Evolutionary conservation across 306 rosid genomes (phyloP).

Genomic region (Begonia masoniana): DNA sequence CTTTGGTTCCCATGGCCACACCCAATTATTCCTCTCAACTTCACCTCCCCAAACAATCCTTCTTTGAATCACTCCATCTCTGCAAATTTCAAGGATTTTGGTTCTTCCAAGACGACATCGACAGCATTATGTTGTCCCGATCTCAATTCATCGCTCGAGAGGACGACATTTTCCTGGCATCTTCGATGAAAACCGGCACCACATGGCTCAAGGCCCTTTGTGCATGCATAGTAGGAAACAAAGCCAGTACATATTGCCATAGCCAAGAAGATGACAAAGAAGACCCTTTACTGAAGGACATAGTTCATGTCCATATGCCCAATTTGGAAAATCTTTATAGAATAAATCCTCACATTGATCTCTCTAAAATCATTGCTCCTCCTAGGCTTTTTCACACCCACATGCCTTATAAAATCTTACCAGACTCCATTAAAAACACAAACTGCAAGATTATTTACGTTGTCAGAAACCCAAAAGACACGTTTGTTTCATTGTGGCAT

Average conservation of each 20-base stretch:
- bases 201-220: constrained; percentile 17
- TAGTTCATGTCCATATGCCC: constrained; percentile 11
- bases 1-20: too few species aligned
- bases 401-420: constrained; percentile 9
- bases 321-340: constrained; percentile 9
- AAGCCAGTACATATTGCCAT: neutral
- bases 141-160: constrained; percentile 5
- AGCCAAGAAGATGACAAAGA: neutral
- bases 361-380: constrained; percentile 1
- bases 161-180: constrained; percentile 12
- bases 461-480: constrained; percentile 17
- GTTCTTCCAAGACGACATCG: constrained; percentile 12
- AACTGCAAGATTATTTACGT: constrained; percentile 12
- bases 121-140: neutral
- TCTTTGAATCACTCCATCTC: constrained; percentile 10
- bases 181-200: constrained; percentile 16
- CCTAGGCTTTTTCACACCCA: constrained; percentile 19
- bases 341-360: constrained; percentile 5
- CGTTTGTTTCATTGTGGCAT: constrained; percentile 11
- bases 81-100: constrained; percentile 10
- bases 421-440: constrained; percentile 4
- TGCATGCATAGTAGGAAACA: constrained; percentile 7
- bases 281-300: constrained; percentile 8
- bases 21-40: too few species aligned
- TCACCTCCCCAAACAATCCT: constrained; percentile 5